Percentiles rank a stretch among this genome's conserved stretches.
phyloP scores from a whole-genome alignment of 345 rosid species.

The Rhodomyrtus tomentosa region DNA sequence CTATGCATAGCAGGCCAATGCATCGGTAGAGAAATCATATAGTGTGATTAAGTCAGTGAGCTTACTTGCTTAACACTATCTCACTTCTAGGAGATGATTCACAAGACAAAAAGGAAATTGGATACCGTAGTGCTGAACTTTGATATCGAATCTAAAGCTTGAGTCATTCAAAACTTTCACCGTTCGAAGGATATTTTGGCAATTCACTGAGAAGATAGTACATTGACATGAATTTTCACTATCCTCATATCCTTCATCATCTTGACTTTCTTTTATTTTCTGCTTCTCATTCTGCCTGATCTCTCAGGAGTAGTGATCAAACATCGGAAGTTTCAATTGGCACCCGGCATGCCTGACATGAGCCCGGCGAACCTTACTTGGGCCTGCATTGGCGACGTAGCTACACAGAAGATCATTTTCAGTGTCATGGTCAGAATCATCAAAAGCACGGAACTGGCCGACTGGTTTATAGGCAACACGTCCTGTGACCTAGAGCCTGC shows the following conservation, averaged over 20 bases:
- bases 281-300: too few relatives aligned
- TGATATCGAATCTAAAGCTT: background rate
- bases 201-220: background rate
- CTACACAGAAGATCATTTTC: background rate
- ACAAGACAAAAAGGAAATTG: background rate
- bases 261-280: background rate
- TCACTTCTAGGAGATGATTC: background rate
- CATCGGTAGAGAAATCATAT: background rate
- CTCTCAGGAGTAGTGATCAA: background rate
- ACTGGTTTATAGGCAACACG: conserved; percentile 5
- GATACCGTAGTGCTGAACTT: background rate
- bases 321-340: background rate
- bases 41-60: background rate
- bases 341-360: conserved; percentile 1
- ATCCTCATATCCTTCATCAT: background rate
- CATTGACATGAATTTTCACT: background rate
- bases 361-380: background rate
- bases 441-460: background rate
- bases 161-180: background rate
- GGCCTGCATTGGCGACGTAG: background rate
- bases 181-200: background rate
- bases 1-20: background rate
- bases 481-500: conserved; percentile 7
- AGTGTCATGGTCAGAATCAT: background rate
- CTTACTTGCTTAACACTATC: too few relatives aligned